Evolutionary conservation across 805 yeast genomes (phyloP), one percentile per base, ranked within the genome.

Genomic region (Starmerella scarabaei): DNA sequence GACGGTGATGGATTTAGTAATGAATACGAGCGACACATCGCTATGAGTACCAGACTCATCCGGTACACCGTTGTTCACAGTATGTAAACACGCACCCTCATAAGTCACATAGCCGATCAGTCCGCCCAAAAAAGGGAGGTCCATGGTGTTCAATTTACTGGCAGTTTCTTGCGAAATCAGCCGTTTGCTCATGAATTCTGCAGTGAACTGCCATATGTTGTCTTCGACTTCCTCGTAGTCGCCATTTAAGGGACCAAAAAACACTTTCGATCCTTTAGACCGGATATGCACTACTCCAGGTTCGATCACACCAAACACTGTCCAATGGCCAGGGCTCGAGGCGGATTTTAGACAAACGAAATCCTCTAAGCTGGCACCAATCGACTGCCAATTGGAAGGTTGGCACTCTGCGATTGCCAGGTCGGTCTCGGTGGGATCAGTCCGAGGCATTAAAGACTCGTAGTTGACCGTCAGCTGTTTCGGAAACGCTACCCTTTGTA

Each of bases 81-180:
- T 38, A 28, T 37, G 32, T 16, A 36, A 37, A 36, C 53, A 47
- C 12, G 48, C 94, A 61, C 81, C 88, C 56, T 88, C 98, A 55
- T 91, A 91, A 0, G 93, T 79, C 9, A 91, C 58, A 31, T 79
- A 65, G 4, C 99, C 99, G 40, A 86, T 64, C 24, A 82, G 66
- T 0, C 99, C 99, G n/a, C 98, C 97, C 41, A 75, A 63, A 52
- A 91, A 91, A 1, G 94, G 94, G 16, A 83, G 61, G 0, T 62
- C 60, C 0, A 29, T 30, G 3, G 59, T 53, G 12, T 16, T 16
- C n/a, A 30, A 20, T 12, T 8, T 18, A 4, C 3, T 14, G 2
- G 44, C 37, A 14, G 34, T 24, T 18, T 64, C 53, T 33, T 61
- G 59, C 30, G 40, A 15, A 23, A 40, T 32, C 35, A 51, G 26